Evolutionary conservation across 106 monocot species (phyloP), one percentile per base, ranked within the genome.

Genomic region (Acorus calamus): DNA sequence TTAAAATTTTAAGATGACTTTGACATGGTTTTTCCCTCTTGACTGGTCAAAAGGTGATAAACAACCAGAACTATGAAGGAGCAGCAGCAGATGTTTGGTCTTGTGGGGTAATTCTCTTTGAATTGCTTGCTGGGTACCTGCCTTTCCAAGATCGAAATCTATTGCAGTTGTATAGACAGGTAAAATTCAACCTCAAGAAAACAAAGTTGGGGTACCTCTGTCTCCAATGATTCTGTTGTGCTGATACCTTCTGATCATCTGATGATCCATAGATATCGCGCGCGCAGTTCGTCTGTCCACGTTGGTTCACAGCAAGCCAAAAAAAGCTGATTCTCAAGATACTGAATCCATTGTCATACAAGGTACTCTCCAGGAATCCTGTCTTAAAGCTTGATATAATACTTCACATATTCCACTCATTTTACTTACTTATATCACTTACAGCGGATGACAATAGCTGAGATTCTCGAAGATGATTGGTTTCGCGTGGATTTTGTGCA

Each of bases 81-180:
- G 72, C 73, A 53, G 69, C 73, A 8, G 80, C 81, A 8, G 88
- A 84, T 54, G 12, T 84, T 9, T 88, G 88, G 88, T 81, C 88
- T 43, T 88, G 88, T 47, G 88, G 88, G 4, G 84, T 88, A 11
- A 75, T 88, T 55, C 69, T 88, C 5, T 88, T 76, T 46, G 88
- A 88, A 68, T 68, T 80, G 3, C 84, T 88, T 47, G 74, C 88
- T 43, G 88, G 88, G 46, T 53, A 67, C 53, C 48, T 78, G 12
- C 88, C 88, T 5, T 88, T 88, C 44, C 67, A 84, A 61, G 88
- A 84, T 51, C 63, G 65, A 8, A 84, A 70, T 57, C 61, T 75
- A 5, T 57, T 42, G 44, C 84, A 81, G 47, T 59, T 88, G 66
- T 88, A 78, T 61, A 69, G 88, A 65, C 84, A 84, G 84, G 85